A percentile compares a stretch with the other conserved stretches of the same genome.
phyloP scores from a whole-genome alignment of 1,139 yeast species.

The Arxiozyma heterogenica region DNA sequence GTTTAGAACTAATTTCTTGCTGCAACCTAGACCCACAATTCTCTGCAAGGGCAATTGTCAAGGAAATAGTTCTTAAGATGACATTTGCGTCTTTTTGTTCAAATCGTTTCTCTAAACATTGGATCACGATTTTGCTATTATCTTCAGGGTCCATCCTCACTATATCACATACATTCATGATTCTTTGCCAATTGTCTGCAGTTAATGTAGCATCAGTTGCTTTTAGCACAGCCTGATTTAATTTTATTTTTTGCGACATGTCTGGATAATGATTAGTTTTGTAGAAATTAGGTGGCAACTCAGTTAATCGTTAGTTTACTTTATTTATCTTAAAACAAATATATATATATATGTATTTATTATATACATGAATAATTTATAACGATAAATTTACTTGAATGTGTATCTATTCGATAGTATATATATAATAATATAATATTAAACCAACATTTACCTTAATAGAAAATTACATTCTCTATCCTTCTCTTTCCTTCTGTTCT shows the following conservation, averaged over 20 bases:
- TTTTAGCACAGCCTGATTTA: constrained; percentile 29
- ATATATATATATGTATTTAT: no score
- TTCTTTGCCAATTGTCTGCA: constrained; percentile 76
- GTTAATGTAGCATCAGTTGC: constrained; percentile 86
- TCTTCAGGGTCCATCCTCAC: constrained; percentile 68
- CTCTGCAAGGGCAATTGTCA: constrained; percentile 73
- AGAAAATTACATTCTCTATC: no score
- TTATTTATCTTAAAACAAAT: background rate
- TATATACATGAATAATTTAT: no score
- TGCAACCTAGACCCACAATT: constrained; percentile 87
- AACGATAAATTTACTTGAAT: no score
- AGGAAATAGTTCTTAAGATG: constrained; percentile 59
- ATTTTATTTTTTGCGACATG: constrained; percentile 1
- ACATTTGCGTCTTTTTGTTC: constrained; percentile 69
- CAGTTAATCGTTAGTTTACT: no score
- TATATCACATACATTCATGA: constrained; percentile 74
- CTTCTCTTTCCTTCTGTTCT: no score
- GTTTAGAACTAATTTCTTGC: constrained; percentile 67
- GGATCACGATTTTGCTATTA: constrained; percentile 30
- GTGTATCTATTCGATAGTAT: no score
- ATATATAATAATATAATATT: no score
- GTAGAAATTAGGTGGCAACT: no score
- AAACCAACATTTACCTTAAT: no score
- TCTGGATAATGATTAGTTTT: background rate
- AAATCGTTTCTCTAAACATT: constrained; percentile 43